Percentiles rank a stretch among this genome's conserved stretches.
phyloP scores from a whole-genome alignment of 176 grass and related monocot genomes.

The Oryza australiensis region DNA sequence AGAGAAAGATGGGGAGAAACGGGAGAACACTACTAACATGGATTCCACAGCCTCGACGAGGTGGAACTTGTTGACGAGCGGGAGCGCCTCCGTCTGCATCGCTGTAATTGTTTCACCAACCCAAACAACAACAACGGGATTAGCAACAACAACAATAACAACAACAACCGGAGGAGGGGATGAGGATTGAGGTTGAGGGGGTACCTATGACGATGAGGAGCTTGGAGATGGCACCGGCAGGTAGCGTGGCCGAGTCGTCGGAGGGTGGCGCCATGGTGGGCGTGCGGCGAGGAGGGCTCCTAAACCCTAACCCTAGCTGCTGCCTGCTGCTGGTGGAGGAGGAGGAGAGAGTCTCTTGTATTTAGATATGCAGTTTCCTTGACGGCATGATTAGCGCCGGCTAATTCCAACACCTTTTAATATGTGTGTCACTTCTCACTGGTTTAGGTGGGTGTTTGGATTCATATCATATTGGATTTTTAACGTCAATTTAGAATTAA shows the following conservation, averaged over 20 bases:
- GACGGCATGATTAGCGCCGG: too few relatives aligned
- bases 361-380: too few relatives aligned
- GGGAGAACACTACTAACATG: conserved; percentile 37
- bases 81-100: conserved; percentile 87
- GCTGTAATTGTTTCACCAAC: conserved; percentile 55
- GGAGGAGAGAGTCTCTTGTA: too few relatives aligned
- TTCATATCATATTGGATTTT: too few relatives aligned
- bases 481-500: too few relatives aligned
- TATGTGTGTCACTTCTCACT: too few relatives aligned
- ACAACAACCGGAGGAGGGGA: neutral
- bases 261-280: conserved; percentile 38
- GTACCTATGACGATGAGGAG: conserved; percentile 83
- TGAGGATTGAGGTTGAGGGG: too few relatives aligned
- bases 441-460: too few relatives aligned
- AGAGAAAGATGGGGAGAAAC: neutral
- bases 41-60: conserved; percentile 56
- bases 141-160: too few relatives aligned
- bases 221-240: conserved; percentile 45
- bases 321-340: neutral
- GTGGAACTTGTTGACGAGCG: conserved; percentile 65
- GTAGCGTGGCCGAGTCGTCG: neutral
- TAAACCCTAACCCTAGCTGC: neutral
- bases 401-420: too few relatives aligned
- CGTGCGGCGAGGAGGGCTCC: neutral
- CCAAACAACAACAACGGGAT: neutral